These are phyloP conservation scores for Cadophora sp. DNA, from an alignment of 2,329 filamentous ascomycete genomes.

Conservation along the genomic window DNA sequence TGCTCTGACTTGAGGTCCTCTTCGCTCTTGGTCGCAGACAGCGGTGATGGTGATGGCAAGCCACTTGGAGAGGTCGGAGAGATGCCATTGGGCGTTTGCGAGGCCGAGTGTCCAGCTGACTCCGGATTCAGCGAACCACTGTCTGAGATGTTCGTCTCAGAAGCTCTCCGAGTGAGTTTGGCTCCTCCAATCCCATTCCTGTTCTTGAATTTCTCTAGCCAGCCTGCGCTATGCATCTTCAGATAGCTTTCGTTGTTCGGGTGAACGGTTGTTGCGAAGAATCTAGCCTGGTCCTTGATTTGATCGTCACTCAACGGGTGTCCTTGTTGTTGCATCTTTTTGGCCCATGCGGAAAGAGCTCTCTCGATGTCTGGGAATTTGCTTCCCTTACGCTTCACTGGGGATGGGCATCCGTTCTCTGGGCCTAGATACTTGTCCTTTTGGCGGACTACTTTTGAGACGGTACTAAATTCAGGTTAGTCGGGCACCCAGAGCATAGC, in stretches of 20 bases:
- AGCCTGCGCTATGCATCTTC: constrained; percentile 74
- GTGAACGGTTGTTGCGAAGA: constrained; percentile 78
- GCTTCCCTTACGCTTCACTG: constrained; percentile 79
- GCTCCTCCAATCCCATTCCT: constrained; percentile 57
- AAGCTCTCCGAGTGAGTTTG: constrained; percentile 61
- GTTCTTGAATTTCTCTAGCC: constrained; percentile 96
- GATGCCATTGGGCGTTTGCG: constrained; percentile 68
- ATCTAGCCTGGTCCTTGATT: constrained; percentile 82
- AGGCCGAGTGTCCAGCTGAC: constrained; percentile 60
- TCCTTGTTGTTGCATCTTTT: constrained; percentile 80
- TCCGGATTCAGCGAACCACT: constrained; percentile 62
- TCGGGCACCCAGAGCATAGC: constrained; percentile 24
- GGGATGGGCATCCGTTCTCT: constrained; percentile 79
- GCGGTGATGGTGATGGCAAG: constrained; percentile 70
- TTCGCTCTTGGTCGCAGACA: constrained; percentile 70
- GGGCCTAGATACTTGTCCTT: constrained; percentile 92
- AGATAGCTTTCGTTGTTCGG: constrained; percentile 71
- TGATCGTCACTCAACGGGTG: constrained; percentile 77
- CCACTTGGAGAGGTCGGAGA: constrained; percentile 77
- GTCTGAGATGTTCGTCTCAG: constrained; percentile 75
- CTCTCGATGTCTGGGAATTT: constrained; percentile 92
- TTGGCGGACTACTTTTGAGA: constrained; percentile 95
- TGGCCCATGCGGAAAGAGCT: constrained; percentile 85
- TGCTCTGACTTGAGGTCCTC: constrained; percentile 70
- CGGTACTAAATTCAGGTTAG: constrained; percentile 69